A percentile compares a stretch with the other conserved stretches of the same genome.
phyloP scores from a whole-genome alignment of 306 rosid genomes.

The Fragaria ananassa region DNA sequence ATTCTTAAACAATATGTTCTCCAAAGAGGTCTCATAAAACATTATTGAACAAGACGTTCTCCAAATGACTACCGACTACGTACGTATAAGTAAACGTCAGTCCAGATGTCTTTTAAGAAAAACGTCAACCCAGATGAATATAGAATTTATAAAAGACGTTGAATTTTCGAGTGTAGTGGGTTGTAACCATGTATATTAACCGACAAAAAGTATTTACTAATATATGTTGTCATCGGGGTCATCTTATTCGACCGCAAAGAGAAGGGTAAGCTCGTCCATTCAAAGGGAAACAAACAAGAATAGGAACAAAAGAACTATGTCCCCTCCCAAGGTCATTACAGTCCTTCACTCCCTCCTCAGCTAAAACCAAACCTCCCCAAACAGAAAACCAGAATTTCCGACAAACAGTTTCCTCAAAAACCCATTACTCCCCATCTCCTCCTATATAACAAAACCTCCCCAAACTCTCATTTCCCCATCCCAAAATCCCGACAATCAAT shows the following conservation, averaged over 20 bases:
- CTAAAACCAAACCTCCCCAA: constrained; percentile 14
- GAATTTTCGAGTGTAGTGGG: no score
- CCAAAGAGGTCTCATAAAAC: no score
- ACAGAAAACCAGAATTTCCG: constrained; percentile 25
- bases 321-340: neutral
- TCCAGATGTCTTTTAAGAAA: no score
- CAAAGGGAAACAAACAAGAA: neutral
- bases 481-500: neutral
- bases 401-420: constrained; percentile 29
- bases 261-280: constrained; percentile 32
- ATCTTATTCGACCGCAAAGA: neutral
- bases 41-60: no score
- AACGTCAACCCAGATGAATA: no score
- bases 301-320: neutral
- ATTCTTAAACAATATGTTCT: no score
- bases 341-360: constrained; percentile 16
- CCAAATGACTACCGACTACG: no score
- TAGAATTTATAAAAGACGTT: no score
- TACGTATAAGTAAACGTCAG: no score
- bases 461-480: neutral
- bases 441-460: neutral
- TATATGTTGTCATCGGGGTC: neutral
- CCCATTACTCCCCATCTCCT: neutral
- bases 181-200: no score
- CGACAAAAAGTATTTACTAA: no score